phyloP scores from a whole-genome alignment of 2,329 filamentous ascomycete species.

The Trichophyton schoenleinii region DNA sequence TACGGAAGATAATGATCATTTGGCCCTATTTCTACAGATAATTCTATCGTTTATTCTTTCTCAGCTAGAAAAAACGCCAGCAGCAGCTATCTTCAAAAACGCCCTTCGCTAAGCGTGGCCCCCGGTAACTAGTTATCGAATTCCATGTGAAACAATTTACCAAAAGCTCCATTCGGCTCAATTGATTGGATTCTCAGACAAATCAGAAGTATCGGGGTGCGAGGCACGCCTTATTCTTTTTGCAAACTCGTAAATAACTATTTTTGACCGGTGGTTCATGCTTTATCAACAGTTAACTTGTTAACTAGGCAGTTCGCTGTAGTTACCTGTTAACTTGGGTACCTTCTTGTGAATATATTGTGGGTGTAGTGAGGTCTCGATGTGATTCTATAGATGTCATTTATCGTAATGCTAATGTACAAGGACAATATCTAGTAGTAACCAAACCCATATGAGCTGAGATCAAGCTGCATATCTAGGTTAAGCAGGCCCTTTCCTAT shows the following conservation, averaged over 20 bases:
- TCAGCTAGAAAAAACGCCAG: neutral
- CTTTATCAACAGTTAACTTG: no score
- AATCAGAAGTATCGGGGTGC: no score
- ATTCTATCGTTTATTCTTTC: slow-evolving; percentile 9
- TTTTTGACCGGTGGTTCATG: no score
- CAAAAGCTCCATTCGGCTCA: no score
- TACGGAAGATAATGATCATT: neutral
- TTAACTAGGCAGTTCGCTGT: no score
- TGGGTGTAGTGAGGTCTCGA: neutral
- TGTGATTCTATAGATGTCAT: neutral
- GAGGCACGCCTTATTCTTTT: no score
- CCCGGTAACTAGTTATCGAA: no score
- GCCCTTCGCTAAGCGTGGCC: neutral
- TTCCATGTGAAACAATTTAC: no score
- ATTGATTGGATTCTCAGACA: no score
- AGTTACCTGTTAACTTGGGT: no score
- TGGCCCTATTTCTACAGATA: neutral
- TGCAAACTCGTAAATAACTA: no score
- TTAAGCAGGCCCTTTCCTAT: neutral
- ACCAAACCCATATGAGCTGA: neutral
- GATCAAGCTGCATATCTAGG: neutral
- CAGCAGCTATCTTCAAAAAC: neutral
- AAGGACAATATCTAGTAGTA: neutral
- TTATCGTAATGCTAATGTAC: slow-evolving; percentile 1
- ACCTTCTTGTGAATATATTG: no score